Percentiles rank a stretch among this genome's conserved stretches.
Conservation (phyloP, 352 stramenopile genomes). For the Phytophthora parvispora region DNA sequence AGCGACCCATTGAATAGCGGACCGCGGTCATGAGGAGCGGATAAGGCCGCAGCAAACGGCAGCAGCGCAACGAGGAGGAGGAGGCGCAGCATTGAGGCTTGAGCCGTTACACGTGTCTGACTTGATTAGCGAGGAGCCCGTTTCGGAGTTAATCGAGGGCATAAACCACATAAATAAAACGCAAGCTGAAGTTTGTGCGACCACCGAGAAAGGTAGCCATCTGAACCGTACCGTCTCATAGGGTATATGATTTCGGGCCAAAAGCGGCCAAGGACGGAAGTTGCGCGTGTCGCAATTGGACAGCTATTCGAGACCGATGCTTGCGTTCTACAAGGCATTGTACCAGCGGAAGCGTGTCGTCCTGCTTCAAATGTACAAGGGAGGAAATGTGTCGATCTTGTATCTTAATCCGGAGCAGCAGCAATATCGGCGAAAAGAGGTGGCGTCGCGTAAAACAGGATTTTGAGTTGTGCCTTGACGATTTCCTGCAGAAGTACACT, state of each 20-base stretch:
- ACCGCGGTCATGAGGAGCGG: conserved; percentile 34
- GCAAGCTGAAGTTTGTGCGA: conserved; percentile 12
- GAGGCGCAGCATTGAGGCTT: conserved; percentile 6
- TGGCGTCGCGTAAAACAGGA: not conserved
- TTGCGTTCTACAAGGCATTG: not conserved
- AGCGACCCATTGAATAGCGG: conserved; percentile 65
- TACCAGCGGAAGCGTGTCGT: not conserved
- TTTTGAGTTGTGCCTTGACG: not conserved
- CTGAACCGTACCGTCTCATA: conserved; percentile 6
- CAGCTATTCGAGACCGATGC: too few relatives aligned
- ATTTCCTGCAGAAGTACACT: not conserved
- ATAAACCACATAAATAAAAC: conserved; percentile 1
- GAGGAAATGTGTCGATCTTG: not conserved
- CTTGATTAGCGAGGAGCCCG: conserved; percentile 4
- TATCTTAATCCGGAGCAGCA: not conserved
- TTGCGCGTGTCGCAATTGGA: too few relatives aligned
- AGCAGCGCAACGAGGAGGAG: conserved; percentile 9
- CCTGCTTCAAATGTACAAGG: not conserved
- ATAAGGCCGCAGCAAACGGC: conserved; percentile 1
- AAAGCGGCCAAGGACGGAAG: too few relatives aligned
- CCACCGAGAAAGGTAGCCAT: conserved; percentile 14
- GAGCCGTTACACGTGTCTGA: not conserved
- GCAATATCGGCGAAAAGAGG: not conserved
- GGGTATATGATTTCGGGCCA: too few relatives aligned
- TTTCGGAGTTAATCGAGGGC: conserved; percentile 21